Evolutionary conservation across 192 early-diverging fungal species (phyloP), one percentile per base, ranked within the genome.

Genomic region (Gonapodya sp.): DNA sequence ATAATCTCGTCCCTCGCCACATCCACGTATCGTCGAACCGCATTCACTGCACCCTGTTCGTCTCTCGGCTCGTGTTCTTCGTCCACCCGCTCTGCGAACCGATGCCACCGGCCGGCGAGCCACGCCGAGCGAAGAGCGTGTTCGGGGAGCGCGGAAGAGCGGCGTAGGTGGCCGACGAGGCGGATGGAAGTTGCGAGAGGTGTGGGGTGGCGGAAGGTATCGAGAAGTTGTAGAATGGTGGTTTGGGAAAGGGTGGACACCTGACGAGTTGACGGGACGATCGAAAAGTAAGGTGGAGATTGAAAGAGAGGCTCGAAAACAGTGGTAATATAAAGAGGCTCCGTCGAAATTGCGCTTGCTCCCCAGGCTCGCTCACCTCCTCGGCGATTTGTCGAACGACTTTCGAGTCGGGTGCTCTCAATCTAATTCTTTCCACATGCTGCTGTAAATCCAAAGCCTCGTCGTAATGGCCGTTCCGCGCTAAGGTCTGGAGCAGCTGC

Each of bases 401-500:
- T 2, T 82, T 80, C 30, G 92, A 85, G 35, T 86, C 83, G 0
- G 90, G 89, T 84, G 94, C 87, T 30, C 91, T 85, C 0, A 90
- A 79, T 0, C 83, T 74, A 31, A 91, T 84, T 33, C 92, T 84
- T 14, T 87, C 83, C 0, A 94, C 92, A 85, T 94, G 92, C 32
- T 87, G 82, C 18, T 91, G 87, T 34, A 96, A 81, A 74, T 96
- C 95, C 85, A 96, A 91, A 0, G 94, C 95, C 74, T 96, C 95
- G 35, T 92, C 91, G 79, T 95, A 95, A 79, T 93, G 92, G 0
- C 93, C 94, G 79, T 93, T 92, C 73, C 91, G 86, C 36, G 95
- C 91, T 83, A 94, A 93, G 0, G 92, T 93, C 77, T 96, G 93
- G 88, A 95, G 89, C 64, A 96, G 84, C 35, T 91, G 86, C 0